phyloP scores from a whole-genome alignment of 2,329 filamentous ascomycete species.

The Talaromyces albobiverticillius region DNA sequence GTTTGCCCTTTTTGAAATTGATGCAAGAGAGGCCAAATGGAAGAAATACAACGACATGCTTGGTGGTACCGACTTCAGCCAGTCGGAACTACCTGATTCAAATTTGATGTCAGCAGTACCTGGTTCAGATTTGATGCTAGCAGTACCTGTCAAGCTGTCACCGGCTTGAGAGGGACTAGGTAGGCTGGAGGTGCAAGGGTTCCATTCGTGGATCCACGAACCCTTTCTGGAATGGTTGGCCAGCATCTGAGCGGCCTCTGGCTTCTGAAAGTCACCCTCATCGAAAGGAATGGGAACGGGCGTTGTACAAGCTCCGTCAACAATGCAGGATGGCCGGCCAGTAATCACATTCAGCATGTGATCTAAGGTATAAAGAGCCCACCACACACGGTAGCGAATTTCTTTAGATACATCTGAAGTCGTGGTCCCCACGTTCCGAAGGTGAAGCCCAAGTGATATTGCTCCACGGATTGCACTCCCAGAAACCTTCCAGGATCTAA shows the following conservation, averaged over 20 bases:
- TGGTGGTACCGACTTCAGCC: constrained; percentile 34
- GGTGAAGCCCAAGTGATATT: constrained; percentile 41
- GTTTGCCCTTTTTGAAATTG: constrained; percentile 37
- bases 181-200: constrained; percentile 21
- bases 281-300: constrained; percentile 42
- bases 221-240: constrained; percentile 22
- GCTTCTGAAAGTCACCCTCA: constrained; percentile 38
- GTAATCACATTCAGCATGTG: constrained; percentile 43
- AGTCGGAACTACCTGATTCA: constrained; percentile 26
- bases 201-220: constrained; percentile 21
- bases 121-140: constrained; percentile 18
- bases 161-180: constrained; percentile 18
- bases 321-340: constrained; percentile 43
- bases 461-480: constrained; percentile 41
- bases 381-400: constrained; percentile 45
- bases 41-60: constrained; percentile 42
- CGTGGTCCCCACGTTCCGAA: constrained; percentile 37
- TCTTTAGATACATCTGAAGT: constrained; percentile 41
- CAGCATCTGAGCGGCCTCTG: constrained; percentile 27
- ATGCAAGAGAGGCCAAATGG: constrained; percentile 34
- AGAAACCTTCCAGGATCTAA: constrained; percentile 42
- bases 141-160: constrained; percentile 19
- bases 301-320: constrained; percentile 41
- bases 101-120: constrained; percentile 17
- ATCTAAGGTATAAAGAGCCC: constrained; percentile 43